Evolutionary conservation across 176 grass and related monocot genomes (phyloP).

Genomic region (Oryza nivara): DNA sequence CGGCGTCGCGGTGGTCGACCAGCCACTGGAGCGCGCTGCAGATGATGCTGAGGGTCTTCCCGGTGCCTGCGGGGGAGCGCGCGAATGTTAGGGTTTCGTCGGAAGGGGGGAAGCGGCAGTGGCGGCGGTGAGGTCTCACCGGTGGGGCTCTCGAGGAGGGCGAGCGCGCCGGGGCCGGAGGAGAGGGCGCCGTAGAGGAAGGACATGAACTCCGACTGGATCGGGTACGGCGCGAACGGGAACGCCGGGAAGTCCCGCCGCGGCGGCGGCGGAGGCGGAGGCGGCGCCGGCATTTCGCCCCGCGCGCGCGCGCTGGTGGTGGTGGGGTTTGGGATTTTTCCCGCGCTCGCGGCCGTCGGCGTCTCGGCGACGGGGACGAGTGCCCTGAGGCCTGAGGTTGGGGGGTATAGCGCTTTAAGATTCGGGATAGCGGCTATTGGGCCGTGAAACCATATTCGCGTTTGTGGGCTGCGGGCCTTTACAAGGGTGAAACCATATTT

Average conservation of each 20-base stretch:
- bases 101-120: too few relatives aligned
- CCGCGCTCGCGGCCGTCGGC: neutral
- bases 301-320: neutral
- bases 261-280: neutral
- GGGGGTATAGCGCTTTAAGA: neutral
- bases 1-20: constrained; percentile 51
- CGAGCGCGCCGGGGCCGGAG: constrained; percentile 60
- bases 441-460: neutral
- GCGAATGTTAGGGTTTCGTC: neutral
- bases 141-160: constrained; percentile 94
- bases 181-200: constrained; percentile 81
- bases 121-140: constrained; percentile 40
- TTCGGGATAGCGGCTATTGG: neutral
- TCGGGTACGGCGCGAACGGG: constrained; percentile 82
- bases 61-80: constrained; percentile 60
- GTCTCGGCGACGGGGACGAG: neutral
- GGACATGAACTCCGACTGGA: constrained; percentile 88
- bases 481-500: too few relatives aligned
- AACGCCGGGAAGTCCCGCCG: constrained; percentile 79
- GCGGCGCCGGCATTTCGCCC: constrained; percentile 41
- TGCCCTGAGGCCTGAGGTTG: neutral
- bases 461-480: neutral
- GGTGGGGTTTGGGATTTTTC: constrained; percentile 7
- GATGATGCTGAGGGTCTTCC: constrained; percentile 96
- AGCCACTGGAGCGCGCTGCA: constrained; percentile 91